Conservation (phyloP, 2,329 filamentous ascomycete species). For the Beauveria rudraprayagi region DNA sequence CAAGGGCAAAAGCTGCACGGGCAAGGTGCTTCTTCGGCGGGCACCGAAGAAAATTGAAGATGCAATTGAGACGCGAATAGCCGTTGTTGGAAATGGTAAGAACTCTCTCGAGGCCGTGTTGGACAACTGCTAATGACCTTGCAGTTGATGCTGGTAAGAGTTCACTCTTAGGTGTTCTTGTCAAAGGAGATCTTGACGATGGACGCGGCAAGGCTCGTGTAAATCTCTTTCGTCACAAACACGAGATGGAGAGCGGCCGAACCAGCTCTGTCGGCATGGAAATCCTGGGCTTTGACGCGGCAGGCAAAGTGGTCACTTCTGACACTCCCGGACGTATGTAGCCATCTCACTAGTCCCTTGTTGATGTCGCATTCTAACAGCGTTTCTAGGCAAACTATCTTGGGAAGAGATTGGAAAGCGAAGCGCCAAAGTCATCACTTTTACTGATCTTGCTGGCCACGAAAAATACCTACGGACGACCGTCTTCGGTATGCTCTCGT, state of each 20-base stretch:
- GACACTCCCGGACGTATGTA: constrained; percentile 70
- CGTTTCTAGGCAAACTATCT: constrained; percentile 53
- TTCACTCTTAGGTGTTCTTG: constrained; percentile 88
- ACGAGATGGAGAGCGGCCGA: constrained; percentile 90
- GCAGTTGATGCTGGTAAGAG: constrained; percentile 94
- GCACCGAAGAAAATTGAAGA: constrained; percentile 68
- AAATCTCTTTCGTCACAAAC: constrained; percentile 95
- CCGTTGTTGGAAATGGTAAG: constrained; percentile 84
- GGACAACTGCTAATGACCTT: constrained; percentile 11
- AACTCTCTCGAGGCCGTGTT: background rate
- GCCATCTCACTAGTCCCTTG: too few species aligned
- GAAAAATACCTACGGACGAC: constrained; percentile 93
- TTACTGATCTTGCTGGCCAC: constrained; percentile 91
- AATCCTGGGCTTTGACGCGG: constrained; percentile 93
- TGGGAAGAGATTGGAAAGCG: constrained; percentile 98
- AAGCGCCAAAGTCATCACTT: constrained; percentile 92
- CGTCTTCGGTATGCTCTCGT: constrained; percentile 88
- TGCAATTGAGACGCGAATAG: constrained; percentile 91
- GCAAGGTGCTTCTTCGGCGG: constrained; percentile 80
- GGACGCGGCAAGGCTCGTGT: constrained; percentile 88
- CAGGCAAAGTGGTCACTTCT: constrained; percentile 73
- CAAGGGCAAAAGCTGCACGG: constrained; percentile 67
- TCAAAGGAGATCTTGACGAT: constrained; percentile 92
- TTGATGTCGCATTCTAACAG: background rate
- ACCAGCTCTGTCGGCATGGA: constrained; percentile 98